phyloP scores from a whole-genome alignment of 2,329 filamentous ascomycete species.

The Colletotrichum sp. region DNA sequence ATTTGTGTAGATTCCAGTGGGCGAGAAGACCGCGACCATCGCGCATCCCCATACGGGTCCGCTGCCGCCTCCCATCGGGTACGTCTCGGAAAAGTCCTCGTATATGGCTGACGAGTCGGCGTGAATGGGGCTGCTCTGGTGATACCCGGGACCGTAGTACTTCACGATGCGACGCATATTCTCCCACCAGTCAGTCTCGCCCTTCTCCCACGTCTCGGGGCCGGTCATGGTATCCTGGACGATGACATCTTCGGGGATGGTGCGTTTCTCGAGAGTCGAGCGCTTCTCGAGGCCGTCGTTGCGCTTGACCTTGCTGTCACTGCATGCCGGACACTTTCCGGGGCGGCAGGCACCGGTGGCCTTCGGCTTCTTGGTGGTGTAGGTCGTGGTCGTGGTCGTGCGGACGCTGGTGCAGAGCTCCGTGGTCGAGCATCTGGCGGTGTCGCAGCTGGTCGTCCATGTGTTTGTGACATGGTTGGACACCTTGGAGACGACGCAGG shows the following conservation, averaged over 20 bases:
- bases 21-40: slow-evolving; percentile 9
- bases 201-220: slow-evolving; percentile 8
- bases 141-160: slow-evolving; percentile 8
- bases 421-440: slow-evolving; percentile 12
- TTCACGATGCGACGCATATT: slow-evolving; percentile 14
- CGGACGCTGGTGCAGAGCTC: slow-evolving; percentile 8
- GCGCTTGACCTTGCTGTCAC: background rate
- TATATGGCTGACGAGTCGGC: background rate
- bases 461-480: background rate
- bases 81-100: background rate
- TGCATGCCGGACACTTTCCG: background rate
- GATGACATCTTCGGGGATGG: slow-evolving; percentile 11
- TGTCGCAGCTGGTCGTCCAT: slow-evolving; percentile 13
- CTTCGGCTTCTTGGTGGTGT: background rate
- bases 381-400: slow-evolving; percentile 10
- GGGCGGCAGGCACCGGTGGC: background rate
- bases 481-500: slow-evolving; percentile 10
- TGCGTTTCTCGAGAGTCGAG: background rate
- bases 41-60: slow-evolving; percentile 22
- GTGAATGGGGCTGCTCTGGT: background rate
- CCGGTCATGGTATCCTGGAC: background rate
- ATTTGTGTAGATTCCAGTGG: slow-evolving; percentile 16
- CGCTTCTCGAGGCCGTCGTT: background rate
- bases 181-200: slow-evolving; percentile 16
- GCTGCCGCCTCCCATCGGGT: slow-evolving; percentile 10